Evolutionary conservation across 345 rosid species (phyloP).

Genomic region (Aethionema arabicum): DNA sequence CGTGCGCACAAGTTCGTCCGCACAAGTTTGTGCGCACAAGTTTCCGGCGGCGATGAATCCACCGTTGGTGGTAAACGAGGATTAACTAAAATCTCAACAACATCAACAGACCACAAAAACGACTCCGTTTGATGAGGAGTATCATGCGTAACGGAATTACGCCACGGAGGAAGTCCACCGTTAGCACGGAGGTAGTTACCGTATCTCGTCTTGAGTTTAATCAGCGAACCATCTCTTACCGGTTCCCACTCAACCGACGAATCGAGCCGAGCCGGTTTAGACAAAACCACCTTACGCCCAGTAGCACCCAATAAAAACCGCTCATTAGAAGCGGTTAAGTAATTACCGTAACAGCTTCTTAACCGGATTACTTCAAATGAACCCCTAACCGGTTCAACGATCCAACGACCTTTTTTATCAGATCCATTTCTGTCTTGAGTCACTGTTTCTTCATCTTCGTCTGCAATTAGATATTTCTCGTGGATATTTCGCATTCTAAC

Average conservation of each 20-base stretch:
- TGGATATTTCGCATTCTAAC: slow-evolving; percentile 75
- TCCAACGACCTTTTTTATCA: slow-evolving; percentile 62
- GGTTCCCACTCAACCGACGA: slow-evolving; percentile 80
- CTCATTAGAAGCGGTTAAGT: slow-evolving; percentile 75
- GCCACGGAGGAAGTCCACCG: slow-evolving; percentile 81
- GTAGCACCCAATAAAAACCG: slow-evolving; percentile 78
- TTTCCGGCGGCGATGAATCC: slow-evolving; percentile 8
- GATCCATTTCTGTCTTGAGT: slow-evolving; percentile 69
- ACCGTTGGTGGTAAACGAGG: slow-evolving; percentile 15
- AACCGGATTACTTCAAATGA: slow-evolving; percentile 55
- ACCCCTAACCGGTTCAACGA: slow-evolving; percentile 59
- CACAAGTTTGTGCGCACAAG: no score
- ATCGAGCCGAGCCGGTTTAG: slow-evolving; percentile 51
- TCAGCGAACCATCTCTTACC: slow-evolving; percentile 43
- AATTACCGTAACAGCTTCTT: slow-evolving; percentile 58
- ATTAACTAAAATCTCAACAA: slow-evolving; percentile 47
- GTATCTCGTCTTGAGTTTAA: slow-evolving; percentile 59
- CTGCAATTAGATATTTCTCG: slow-evolving; percentile 67
- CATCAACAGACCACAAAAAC: slow-evolving; percentile 69
- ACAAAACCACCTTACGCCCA: slow-evolving; percentile 64
- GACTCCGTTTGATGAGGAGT: slow-evolving; percentile 56
- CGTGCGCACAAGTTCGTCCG: no score
- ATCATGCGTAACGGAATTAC: slow-evolving; percentile 77
- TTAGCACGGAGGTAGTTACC: slow-evolving; percentile 75
- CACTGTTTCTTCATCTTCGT: slow-evolving; percentile 72